Percentiles rank a stretch among this genome's conserved stretches.
Conservation (phyloP, 768 basidiomycete genomes). For the Boletus sp. region DNA sequence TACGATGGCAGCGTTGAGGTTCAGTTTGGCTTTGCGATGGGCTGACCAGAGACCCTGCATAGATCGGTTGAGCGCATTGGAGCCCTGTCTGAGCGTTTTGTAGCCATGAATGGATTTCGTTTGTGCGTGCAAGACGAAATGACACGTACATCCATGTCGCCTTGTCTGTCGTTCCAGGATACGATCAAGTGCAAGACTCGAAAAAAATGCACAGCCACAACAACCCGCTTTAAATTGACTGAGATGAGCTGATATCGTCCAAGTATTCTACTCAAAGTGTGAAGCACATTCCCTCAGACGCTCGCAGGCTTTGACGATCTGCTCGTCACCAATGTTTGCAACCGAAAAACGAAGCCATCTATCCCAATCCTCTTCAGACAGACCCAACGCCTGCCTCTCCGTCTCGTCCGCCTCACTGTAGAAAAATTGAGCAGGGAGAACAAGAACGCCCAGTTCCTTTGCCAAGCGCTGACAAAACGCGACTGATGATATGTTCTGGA, state of each 20-base stretch:
- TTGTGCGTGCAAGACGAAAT: neutral
- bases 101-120: slow-evolving; percentile 8
- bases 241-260: too few species aligned
- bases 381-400: slow-evolving; percentile 21
- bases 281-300: slow-evolving; percentile 41
- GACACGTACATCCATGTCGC: slow-evolving; percentile 18
- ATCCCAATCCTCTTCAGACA: slow-evolving; percentile 40
- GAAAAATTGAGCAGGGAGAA: slow-evolving; percentile 68
- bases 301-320: slow-evolving; percentile 49
- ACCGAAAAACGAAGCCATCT: slow-evolving; percentile 78
- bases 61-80: slow-evolving; percentile 71
- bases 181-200: neutral
- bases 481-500: slow-evolving; percentile 40
- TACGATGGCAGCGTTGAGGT: slow-evolving; percentile 48
- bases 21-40: slow-evolving; percentile 62
- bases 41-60: slow-evolving; percentile 78
- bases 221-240: neutral
- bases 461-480: slow-evolving; percentile 61
- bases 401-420: slow-evolving; percentile 12
- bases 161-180: neutral
- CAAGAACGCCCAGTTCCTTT: slow-evolving; percentile 57
- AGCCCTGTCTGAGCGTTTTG: slow-evolving; percentile 56
- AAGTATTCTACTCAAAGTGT: slow-evolving; percentile 38
- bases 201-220: slow-evolving; percentile 1
- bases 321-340: slow-evolving; percentile 71